Base-by-base conservation (phyloP, 495 filamentous ascomycete species). In the Letharia lupina region DNA sequence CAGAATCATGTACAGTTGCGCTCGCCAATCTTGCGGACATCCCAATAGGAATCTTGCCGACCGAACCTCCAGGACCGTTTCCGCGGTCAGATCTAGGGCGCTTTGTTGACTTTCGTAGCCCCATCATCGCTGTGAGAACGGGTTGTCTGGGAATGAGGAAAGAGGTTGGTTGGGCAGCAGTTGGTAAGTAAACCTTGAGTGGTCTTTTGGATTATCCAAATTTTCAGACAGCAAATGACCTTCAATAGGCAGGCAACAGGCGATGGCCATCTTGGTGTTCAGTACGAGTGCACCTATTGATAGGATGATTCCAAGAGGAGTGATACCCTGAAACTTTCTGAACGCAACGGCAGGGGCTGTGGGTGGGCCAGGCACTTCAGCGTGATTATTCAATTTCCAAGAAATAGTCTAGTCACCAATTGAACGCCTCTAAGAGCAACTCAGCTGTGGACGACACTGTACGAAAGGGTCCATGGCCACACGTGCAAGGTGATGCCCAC, bases 11-110 rank as follows among this genome's bases (percentile, higher is more conserved):
- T 58, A 65, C 63, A 23, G 37, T 56, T 44, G 63, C 56, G 10
- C 48, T 65, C n/a, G 63, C 54, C 20, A 65, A 35, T 23, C 18
- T 65, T 40, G 42, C 41, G 42, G 63, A 65, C 31, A 50, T 65
- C 4, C 63, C 56, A 41, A 9, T 13, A 5, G 63, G 52, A 7
- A 4, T 47, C 5, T 44, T 65, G 33, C 63, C 63, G 33, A 28
- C 7, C 31, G 54, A 45, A 39, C 56, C 63, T 39, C 28, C 41
- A 23, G 56, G 63, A 48, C 42, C 56, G 5, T 65, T 59, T 60
- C 63, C 54, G 18, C 15, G 42, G 20, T 59, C 54, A 45, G 63
- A 60, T 28, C 41, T 60, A 50, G 18, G 18, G 6, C 1, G 15
- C 12, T 65, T n/a, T 7, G 20, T 1, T 3, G 11, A 50, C 41